Percentiles rank a stretch among this genome's conserved stretches.
phyloP scores from a whole-genome alignment of 805 yeast species.

The Candida corydali region DNA sequence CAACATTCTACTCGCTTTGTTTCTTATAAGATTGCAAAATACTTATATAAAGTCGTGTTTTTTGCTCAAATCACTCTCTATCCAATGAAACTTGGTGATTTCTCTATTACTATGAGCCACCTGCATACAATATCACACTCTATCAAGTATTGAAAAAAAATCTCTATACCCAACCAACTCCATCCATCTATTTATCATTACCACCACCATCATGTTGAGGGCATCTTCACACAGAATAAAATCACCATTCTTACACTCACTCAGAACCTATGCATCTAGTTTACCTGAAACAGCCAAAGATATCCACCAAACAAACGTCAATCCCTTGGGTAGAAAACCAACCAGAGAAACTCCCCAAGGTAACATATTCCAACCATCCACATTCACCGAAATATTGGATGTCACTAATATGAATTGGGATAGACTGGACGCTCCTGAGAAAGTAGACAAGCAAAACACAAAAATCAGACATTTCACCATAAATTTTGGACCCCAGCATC shows the following conservation, averaged over 20 bases:
- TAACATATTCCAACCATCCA: constrained; percentile 34
- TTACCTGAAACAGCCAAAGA: constrained; percentile 5
- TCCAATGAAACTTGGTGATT: constrained; percentile 6
- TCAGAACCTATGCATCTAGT: constrained; percentile 12
- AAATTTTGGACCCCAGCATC: constrained; percentile 92
- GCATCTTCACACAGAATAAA: constrained; percentile 6
- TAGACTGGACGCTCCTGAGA: constrained; percentile 39
- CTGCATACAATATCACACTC: constrained; percentile 1
- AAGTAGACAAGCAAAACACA: constrained; percentile 40
- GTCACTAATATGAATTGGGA: constrained; percentile 44
- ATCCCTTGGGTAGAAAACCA: constrained; percentile 36
- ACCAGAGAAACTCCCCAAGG: constrained; percentile 32
- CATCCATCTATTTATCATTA: not conserved
- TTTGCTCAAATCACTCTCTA: not conserved
- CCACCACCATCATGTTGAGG: constrained; percentile 21
- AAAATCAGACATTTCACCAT: constrained; percentile 83
- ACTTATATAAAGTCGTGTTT: not conserved
- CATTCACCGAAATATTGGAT: constrained; percentile 42
- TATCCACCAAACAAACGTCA: constrained; percentile 18
- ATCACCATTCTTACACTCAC: not conserved
- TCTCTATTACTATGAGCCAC: constrained; percentile 2
- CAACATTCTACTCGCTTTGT: no score
- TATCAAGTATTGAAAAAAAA: no score
- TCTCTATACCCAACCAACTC: not conserved
- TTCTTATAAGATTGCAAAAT: no score